A percentile compares a stretch with the other conserved stretches of the same genome.
These are phyloP conservation scores for Starmerella vitae DNA, from an alignment of 805 yeast species.

Conservation along the genomic window DNA sequence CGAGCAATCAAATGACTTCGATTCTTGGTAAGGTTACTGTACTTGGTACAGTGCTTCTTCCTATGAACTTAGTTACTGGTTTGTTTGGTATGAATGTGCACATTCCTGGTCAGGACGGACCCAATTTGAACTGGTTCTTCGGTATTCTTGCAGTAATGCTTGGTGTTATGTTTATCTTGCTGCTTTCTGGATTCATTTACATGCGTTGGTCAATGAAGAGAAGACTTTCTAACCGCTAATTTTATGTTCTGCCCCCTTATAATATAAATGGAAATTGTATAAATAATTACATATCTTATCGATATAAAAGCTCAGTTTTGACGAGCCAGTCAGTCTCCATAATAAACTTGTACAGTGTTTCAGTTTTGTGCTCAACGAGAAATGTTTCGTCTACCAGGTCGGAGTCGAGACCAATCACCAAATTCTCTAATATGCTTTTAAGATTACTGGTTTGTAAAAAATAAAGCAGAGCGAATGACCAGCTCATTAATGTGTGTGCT, in stretches of 20 bases:
- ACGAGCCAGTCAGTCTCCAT: conserved; percentile 12
- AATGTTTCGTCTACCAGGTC: conserved; percentile 44
- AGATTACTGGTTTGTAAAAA: conserved; percentile 41
- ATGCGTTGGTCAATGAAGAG: conserved; percentile 1
- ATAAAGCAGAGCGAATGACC: conserved; percentile 79
- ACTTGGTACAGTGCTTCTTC: conserved; percentile 79
- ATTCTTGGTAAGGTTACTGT: conserved; percentile 81
- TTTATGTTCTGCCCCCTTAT: background rate
- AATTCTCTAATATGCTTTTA: conserved; percentile 51
- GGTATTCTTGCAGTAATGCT: conserved; percentile 48
- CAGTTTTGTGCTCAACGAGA: conserved; percentile 36
- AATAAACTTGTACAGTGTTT: conserved; percentile 27
- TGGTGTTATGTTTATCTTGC: conserved; percentile 30
- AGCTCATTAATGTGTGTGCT: conserved; percentile 67
- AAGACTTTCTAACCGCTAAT: background rate
- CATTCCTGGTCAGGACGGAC: conserved; percentile 56
- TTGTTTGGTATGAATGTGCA: conserved; percentile 89
- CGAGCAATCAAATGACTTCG: conserved; percentile 73
- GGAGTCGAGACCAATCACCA: conserved; percentile 48
- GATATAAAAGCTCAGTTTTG: background rate
- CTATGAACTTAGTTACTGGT: conserved; percentile 82
- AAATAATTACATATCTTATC: background rate
- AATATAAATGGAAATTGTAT: background rate
- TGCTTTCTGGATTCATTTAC: conserved; percentile 28
- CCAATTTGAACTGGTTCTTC: conserved; percentile 48